Percentiles rank a stretch among this genome's conserved stretches.
phyloP scores from a whole-genome alignment of 208 protist species.

The Sergeia podlipaevii region DNA sequence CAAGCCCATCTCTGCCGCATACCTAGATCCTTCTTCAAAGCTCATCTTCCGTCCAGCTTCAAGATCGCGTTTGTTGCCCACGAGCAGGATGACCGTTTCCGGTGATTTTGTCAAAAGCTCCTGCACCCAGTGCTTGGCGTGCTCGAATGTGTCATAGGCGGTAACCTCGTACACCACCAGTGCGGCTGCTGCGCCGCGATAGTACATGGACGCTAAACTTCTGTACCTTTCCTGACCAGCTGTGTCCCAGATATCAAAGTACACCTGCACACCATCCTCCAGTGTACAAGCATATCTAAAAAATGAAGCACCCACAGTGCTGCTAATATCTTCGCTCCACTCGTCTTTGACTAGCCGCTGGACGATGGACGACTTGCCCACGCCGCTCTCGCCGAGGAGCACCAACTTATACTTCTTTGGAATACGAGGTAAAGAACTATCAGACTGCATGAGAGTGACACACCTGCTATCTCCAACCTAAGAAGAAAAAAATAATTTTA shows the following conservation, averaged over 20 bases:
- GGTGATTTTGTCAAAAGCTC: constrained; percentile 90
- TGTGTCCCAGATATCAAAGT: constrained; percentile 91
- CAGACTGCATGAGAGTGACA: too few species aligned
- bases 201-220: constrained; percentile 91
- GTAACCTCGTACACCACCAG: constrained; percentile 97
- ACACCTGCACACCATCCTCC: constrained; percentile 37
- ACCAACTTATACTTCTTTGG: constrained; percentile 89
- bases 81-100: constrained; percentile 91
- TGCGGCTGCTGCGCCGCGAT: constrained; percentile 85
- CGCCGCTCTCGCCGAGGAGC: constrained; percentile 84
- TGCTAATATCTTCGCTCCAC: constrained; percentile 65
- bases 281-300: constrained; percentile 73
- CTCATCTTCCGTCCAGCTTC: constrained; percentile 49
- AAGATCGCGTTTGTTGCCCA: constrained; percentile 96
- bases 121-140: constrained; percentile 95
- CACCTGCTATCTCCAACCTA: too few species aligned
- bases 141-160: constrained; percentile 91
- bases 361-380: constrained; percentile 88
- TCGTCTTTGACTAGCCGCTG: constrained; percentile 80
- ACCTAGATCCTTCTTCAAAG: constrained; percentile 43
- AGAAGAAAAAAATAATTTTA: too few species aligned
- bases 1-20: constrained; percentile 42
- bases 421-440: not conserved
- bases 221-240: constrained; percentile 89
- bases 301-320: constrained; percentile 84